phyloP scores from a whole-genome alignment of 768 basidiomycete species.

The Tricholoma furcatifolium region DNA sequence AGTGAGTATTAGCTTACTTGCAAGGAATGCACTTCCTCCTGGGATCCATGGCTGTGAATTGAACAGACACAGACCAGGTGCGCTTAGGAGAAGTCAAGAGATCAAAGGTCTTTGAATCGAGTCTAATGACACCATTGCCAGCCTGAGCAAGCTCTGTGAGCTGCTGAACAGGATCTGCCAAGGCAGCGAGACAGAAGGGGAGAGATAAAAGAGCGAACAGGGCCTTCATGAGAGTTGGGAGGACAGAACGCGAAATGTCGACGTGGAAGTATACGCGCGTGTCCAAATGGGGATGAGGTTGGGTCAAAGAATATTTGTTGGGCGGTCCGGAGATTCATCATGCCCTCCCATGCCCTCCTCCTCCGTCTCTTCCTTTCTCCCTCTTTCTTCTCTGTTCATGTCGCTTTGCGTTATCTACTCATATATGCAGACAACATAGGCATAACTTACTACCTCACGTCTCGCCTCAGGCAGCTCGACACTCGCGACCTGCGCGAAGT shows the following conservation, averaged over 20 bases:
- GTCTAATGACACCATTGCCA: conserved; percentile 78
- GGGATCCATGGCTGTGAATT: conserved; percentile 84
- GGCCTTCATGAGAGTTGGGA: conserved; percentile 19
- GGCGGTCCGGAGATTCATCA: conserved; percentile 16
- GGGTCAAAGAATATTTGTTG: conserved; percentile 11
- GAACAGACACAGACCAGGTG: conserved; percentile 84
- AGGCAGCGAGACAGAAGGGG: conserved; percentile 30
- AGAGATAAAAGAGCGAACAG: conserved; percentile 29
- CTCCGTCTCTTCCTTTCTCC: conserved; percentile 91
- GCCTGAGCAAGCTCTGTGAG: conserved; percentile 67
- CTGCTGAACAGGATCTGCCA: conserved; percentile 43
- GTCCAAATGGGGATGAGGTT: conserved; percentile 19
- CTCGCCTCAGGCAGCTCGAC: conserved; percentile 66
- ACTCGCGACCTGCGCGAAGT: conserved; percentile 75
- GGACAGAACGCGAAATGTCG: conserved; percentile 16
- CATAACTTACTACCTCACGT: conserved; percentile 87
- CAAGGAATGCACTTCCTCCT: conserved; percentile 89
- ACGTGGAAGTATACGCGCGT: conserved; percentile 24
- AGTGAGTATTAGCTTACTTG: conserved; percentile 56
- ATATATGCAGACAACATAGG: conserved; percentile 85
- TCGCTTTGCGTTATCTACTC: conserved; percentile 86
- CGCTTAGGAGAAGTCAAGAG: conserved; percentile 73
- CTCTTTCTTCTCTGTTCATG: conserved; percentile 90
- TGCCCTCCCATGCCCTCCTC: conserved; percentile 80
- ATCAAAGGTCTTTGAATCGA: conserved; percentile 76